These are phyloP conservation scores for Termitomyces sp. DNA, from an alignment of 768 basidiomycete species.

Conservation along the genomic window DNA sequence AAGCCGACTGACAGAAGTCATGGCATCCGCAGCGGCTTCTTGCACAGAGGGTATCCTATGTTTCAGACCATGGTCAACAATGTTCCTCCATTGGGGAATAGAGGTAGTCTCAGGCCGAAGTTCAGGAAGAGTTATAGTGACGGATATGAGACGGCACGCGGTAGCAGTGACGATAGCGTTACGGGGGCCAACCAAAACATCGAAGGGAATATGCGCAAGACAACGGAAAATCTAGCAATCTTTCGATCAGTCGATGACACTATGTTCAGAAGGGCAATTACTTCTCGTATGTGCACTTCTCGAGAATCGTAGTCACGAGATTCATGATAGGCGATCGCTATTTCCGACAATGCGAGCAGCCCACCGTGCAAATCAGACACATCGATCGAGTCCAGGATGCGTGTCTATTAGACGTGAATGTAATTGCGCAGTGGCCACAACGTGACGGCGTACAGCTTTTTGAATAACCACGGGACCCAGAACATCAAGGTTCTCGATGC, in stretches of 20 bases:
- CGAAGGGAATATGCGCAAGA: constrained; percentile 51
- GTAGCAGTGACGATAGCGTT: constrained; percentile 71
- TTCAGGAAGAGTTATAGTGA: constrained; percentile 55
- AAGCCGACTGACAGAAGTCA: constrained; percentile 65
- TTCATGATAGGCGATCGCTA: constrained; percentile 56
- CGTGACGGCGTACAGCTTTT: constrained; percentile 40
- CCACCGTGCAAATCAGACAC: constrained; percentile 74
- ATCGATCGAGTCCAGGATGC: constrained; percentile 61
- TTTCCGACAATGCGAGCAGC: constrained; percentile 66
- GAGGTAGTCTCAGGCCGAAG: constrained; percentile 35
- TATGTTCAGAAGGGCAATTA: constrained; percentile 19
- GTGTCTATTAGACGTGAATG: constrained; percentile 33
- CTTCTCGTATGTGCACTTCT: constrained; percentile 40
- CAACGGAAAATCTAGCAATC: constrained; percentile 57
- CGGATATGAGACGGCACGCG: constrained; percentile 66
- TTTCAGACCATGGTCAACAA: constrained; percentile 71
- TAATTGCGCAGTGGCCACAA: not conserved
- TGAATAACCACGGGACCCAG: constrained; percentile 46
- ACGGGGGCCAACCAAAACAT: constrained; percentile 56
- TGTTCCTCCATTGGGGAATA: constrained; percentile 57
- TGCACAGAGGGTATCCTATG: constrained; percentile 63
- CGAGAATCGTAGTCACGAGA: constrained; percentile 22
- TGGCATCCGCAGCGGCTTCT: constrained; percentile 68
- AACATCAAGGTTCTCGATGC: constrained; percentile 48
- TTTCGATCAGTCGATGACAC: not conserved